Base-by-base conservation (phyloP, 495 filamentous ascomycete genomes). In the Xylaria palmicola region DNA sequence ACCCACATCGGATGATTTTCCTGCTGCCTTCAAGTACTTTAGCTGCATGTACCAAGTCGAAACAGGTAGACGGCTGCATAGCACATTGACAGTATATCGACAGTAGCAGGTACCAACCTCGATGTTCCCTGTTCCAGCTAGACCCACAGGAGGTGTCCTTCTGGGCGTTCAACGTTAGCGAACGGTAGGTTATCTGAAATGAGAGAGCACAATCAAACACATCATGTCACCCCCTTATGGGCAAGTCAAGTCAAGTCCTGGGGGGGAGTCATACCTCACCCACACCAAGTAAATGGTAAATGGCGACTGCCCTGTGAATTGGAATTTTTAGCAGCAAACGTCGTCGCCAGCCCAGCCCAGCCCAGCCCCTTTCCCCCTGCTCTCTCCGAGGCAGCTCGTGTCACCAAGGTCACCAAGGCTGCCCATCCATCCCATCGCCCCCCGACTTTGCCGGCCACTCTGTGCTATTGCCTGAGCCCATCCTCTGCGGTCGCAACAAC, bases 401-500 rank as follows among this genome's bases (percentile, higher is more conserved):
- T 48, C 40, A 20, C 51, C 24, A 22, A 29, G 19, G 29, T 47
- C 17, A 2, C 30, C 17, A 24, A 32, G 3, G 24, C 17, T n/a
- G 8, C 24, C 30, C 40, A 36, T 45, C 54, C 12, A n/a, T 4
- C 10, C 44, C 43, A 19, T 19, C 9, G n/a, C 44, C 36, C 57
- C 37, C 50, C 26, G 43, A 43, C 32, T 36, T 47, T 37, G 15
- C 27, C 39, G 19, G 7, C 12, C 37, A 40, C 13, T 19, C 34
- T 9, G 36, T 8, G 17, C 48, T 52, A 37, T 48, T 44, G n/a
- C n/a, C n/a, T n/a, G n/a, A n/a, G n/a, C n/a, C n/a, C n/a, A n/a
- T n/a, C n/a, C 47, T 49, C 49, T 52, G 37, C 37, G 17, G 57
- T 60, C 57, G 57, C 57, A 60, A 30, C 53, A 59, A 60, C 29